These are phyloP conservation scores for Curvularia sp. DNA, from an alignment of 2,329 filamentous ascomycete species.

Conservation along the genomic window DNA sequence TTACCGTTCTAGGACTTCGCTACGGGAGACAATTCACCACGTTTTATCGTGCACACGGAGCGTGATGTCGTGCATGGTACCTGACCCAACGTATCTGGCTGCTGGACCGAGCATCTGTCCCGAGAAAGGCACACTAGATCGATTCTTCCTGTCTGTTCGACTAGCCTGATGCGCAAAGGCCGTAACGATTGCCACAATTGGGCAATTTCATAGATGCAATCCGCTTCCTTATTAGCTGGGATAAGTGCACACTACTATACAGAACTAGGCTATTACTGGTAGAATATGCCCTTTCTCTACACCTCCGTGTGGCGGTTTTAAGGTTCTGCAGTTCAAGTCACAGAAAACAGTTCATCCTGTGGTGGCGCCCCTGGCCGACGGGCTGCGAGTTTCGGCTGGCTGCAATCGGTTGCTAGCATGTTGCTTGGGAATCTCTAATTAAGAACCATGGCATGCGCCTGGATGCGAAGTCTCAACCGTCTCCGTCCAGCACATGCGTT, in stretches of 20 bases:
- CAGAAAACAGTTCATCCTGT: neutral
- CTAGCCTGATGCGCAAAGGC: neutral
- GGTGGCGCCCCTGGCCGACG: neutral
- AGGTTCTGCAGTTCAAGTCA: conserved; percentile 3
- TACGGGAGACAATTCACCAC: neutral
- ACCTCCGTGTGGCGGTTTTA: conserved; percentile 4
- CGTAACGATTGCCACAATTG: neutral
- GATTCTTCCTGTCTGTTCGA: neutral
- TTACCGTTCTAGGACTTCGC: conserved; percentile 1
- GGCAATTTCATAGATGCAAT: neutral
- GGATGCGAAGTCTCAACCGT: neutral
- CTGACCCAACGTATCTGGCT: neutral
- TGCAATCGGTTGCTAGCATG: neutral
- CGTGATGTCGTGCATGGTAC: conserved; percentile 3
- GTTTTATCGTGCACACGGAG: neutral
- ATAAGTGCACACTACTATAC: neutral
- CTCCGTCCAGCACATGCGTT: conserved; percentile 1
- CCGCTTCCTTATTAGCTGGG: neutral
- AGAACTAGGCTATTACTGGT: neutral
- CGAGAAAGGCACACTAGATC: neutral
- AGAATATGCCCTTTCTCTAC: neutral
- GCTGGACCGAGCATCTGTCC: neutral
- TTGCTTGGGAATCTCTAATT: neutral
- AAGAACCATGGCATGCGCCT: conserved; percentile 4
- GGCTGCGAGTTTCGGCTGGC: conserved; percentile 1